Evolutionary conservation across 1,284 basidiomycete species (phyloP), one percentile per base, ranked within the genome.

Genomic region (Exsudoporus floridanus): DNA sequence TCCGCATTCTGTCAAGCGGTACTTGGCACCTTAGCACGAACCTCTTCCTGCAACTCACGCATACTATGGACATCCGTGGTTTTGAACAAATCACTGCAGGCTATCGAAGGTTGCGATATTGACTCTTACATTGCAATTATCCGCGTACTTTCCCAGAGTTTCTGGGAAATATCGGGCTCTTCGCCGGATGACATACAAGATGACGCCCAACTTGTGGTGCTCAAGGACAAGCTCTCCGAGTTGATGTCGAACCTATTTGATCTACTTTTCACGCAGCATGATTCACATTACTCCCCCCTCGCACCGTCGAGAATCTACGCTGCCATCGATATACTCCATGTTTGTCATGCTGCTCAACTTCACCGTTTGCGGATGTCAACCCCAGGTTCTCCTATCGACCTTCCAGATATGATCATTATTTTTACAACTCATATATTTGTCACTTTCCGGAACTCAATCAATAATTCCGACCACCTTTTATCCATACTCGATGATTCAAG

Each of bases 21-120:
- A 4, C 46, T 70, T 37, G 36, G 33, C 8, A 30, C 31, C 23
- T 39, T 63, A 21, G 64, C 55, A 16, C 61, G 38, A 43, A 56
- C 50, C 9, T 44, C 51, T 21, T 47, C 47, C 27, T 33, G 36
- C 39, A 53, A 43, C 18, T 52, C 41, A 12, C 42, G 42, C 35
- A 47, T 47, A 33, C 39, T 69, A 12, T 80, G 78, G 77, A 67
- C 67, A 14, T 77, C 72, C 51, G 72, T 70, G 56, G 71, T 70
- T 16, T 54, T 73, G 21, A 56, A 67, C n/a, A 70, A 61, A 8
- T 58, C 79, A 33, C 68, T 72, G 3, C 62, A 68, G 14, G 38
- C 35, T 13, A 34, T 70, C 19, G 50, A 54, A 52, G 33, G 9
- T 40, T 49, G 49, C n/a, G 68, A 67, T 42, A 44, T 57, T 5